phyloP scores from a whole-genome alignment of 768 basidiomycete species.

The Holtermannia corniformis region DNA sequence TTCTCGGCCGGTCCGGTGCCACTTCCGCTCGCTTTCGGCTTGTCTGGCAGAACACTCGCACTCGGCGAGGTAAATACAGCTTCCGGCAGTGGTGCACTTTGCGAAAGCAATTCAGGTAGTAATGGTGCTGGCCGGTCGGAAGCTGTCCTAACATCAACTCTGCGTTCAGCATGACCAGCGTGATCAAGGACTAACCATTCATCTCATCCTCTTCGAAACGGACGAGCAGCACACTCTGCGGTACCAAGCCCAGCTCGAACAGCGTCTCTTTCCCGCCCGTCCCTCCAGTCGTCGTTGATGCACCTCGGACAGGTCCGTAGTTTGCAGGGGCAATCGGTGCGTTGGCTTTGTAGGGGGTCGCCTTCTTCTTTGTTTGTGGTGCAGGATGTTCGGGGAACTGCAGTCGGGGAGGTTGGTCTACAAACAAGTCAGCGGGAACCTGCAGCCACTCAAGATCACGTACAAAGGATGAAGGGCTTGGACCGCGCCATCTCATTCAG shows the following conservation, averaged over 20 bases:
- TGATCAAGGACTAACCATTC: constrained; percentile 30
- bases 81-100: constrained; percentile 30
- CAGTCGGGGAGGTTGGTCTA: constrained; percentile 36
- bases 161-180: background rate
- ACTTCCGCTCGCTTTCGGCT: background rate
- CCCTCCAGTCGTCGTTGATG: constrained; percentile 16
- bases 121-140: constrained; percentile 31
- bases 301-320: constrained; percentile 24
- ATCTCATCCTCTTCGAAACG: constrained; percentile 29
- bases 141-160: constrained; percentile 8
- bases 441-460: constrained; percentile 1
- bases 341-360: constrained; percentile 10
- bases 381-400: constrained; percentile 35
- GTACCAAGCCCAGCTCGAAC: constrained; percentile 34
- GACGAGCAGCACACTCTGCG: constrained; percentile 37
- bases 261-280: constrained; percentile 29
- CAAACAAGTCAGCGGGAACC: background rate
- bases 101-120: constrained; percentile 22
- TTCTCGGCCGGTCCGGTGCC: constrained; percentile 20
- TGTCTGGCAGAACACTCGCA: background rate
- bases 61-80: constrained; percentile 8
- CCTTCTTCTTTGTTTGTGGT: constrained; percentile 11
- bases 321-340: constrained; percentile 25
- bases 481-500: constrained; percentile 14
- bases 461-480: constrained; percentile 37